A percentile compares a stretch with the other conserved stretches of the same genome.
phyloP scores from a whole-genome alignment of 192 early-diverging fungal genomes.

The Coemansia asiatica region DNA sequence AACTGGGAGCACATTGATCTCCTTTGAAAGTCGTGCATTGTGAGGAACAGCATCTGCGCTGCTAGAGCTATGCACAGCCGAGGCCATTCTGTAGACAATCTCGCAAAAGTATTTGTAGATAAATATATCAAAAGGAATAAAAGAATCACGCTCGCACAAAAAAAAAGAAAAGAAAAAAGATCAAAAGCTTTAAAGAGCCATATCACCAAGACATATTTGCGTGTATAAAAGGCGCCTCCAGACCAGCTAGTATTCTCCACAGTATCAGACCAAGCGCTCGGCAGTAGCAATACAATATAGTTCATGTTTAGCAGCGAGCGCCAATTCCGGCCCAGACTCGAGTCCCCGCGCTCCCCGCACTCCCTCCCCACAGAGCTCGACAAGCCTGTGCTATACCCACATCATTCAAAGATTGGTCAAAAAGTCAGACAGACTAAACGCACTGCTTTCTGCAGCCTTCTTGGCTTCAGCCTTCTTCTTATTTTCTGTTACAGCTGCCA shows the following conservation, averaged over 20 bases:
- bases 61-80: neutral
- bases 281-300: neutral
- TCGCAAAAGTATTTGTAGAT: neutral
- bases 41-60: neutral
- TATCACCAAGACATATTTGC: neutral
- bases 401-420: constrained; percentile 23
- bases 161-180: no score
- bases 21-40: constrained; percentile 17
- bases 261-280: neutral
- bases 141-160: neutral
- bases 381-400: neutral
- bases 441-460: constrained; percentile 7
- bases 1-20: constrained; percentile 18
- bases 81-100: neutral
- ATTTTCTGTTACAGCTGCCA: constrained; percentile 45
- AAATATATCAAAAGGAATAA: neutral
- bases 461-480: constrained; percentile 44
- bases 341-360: neutral
- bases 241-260: neutral
- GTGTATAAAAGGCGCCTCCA: neutral
- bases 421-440: constrained; percentile 41
- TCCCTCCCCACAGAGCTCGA: neutral
- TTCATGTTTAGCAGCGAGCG: neutral
- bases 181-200: no score
- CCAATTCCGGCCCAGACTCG: neutral